Evolutionary conservation across 371 early-diverging fungal genomes (phyloP), one percentile per base, ranked within the genome.

Genomic region (Mucor indicus): DNA sequence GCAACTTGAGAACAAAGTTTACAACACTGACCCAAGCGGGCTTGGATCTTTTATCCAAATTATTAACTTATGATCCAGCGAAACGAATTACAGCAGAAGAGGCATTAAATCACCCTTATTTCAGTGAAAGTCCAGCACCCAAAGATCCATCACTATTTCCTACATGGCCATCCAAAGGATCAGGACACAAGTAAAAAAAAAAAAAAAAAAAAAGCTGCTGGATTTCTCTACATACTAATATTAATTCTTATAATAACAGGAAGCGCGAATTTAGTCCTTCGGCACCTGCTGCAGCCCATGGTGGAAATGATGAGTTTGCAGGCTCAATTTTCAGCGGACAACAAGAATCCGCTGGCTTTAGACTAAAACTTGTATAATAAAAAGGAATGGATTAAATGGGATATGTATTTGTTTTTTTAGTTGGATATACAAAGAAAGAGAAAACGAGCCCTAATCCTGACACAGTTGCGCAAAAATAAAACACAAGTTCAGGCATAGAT

Each of bases 141-240:
- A 92, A 94, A 64, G 91, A 95, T 57, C 94, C 96, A 1, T 81
- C 87, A 21, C 67, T 96, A 68, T 96, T 97, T 60, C 96, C 98
- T 2, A 93, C 94, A 1, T 97, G 94, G 86, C 98, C 98, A 0
- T 84, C 91, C 27, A 93, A 91, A 63, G 82, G 86, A 16, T 79
- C 85, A 16, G 89, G 85, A 4, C 89, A 90, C 62, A 79, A 69
- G 75, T 71, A 60, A 53, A 61, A 38, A 25, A 17, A 29, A 42
- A 25, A 21, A 3, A 22, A 17, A 33, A 8, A 29, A 35, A 3
- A 22, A 23, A 12, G 0, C 8, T 23, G 10, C 37, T 1, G n/a
- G n/a, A n/a, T 40, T 3, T 38, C 17, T 25, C 29, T 37, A 24
- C 29, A 27, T 27, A 27, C 19, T 29, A n/a, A 13, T 31, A 3